Conservation (phyloP, 2,329 filamentous ascomycete species). For the Claviceps sp. region DNA sequence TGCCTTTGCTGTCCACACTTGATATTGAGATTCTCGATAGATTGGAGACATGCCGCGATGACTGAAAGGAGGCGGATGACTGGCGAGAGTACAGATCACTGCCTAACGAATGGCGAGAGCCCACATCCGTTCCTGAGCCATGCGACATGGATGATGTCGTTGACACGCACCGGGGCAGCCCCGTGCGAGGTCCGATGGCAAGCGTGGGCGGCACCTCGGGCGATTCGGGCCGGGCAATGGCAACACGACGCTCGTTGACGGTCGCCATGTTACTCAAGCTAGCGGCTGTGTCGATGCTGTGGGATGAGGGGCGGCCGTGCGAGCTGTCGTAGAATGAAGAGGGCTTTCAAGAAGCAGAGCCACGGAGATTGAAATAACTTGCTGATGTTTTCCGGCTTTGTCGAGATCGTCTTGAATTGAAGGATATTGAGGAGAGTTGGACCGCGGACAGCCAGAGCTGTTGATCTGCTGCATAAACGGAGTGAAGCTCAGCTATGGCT, state of each 20-base stretch:
- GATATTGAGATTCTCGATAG: conserved; percentile 33
- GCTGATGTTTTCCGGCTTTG: not conserved
- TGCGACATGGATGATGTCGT: conserved; percentile 46
- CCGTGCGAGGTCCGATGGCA: conserved; percentile 44
- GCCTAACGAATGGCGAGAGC: conserved; percentile 40
- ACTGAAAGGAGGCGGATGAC: conserved; percentile 46
- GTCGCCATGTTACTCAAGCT: conserved; percentile 18
- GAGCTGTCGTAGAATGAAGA: not conserved
- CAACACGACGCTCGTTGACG: conserved; percentile 15
- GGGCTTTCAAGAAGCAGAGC: not conserved
- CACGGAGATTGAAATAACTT: not conserved
- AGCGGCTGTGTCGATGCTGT: not conserved
- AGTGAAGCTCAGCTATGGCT: conserved; percentile 4
- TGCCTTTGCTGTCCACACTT: conserved; percentile 26
- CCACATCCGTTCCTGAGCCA: conserved; percentile 36
- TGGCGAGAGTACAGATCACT: conserved; percentile 42
- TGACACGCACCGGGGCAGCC: conserved; percentile 52
- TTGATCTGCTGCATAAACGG: conserved; percentile 3
- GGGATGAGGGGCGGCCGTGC: not conserved
- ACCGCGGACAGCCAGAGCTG: conserved; percentile 3
- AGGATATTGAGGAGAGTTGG: not conserved
- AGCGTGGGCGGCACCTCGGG: conserved; percentile 49
- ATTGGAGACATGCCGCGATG: conserved; percentile 24
- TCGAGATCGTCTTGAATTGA: not conserved
- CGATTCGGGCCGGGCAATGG: conserved; percentile 26